phyloP scores from a whole-genome alignment of 2,329 filamentous ascomycete species.

The Penicillium sp. region DNA sequence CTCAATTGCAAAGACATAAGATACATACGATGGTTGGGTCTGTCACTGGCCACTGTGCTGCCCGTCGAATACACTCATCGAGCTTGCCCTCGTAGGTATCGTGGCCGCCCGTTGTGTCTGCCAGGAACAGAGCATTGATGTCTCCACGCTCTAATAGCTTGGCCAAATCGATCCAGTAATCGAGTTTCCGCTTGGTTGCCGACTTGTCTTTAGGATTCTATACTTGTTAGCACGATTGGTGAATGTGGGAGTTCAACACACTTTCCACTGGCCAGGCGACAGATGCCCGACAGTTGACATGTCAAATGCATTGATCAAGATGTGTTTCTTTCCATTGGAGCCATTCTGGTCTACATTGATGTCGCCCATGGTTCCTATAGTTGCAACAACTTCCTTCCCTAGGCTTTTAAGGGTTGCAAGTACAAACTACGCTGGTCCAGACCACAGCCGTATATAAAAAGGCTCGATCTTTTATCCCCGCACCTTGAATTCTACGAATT shows the following conservation, averaged over 20 bases:
- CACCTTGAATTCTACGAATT: background rate
- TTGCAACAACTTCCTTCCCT: background rate
- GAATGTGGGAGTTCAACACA: slow-evolving; percentile 21
- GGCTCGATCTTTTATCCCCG: background rate
- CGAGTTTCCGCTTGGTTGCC: slow-evolving; percentile 51
- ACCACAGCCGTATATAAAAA: background rate
- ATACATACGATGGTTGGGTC: slow-evolving; percentile 57
- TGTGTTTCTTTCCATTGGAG: slow-evolving; percentile 46
- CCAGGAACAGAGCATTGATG: slow-evolving; percentile 62
- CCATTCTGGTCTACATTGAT: slow-evolving; percentile 16
- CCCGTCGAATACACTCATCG: slow-evolving; percentile 57
- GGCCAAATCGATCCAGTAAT: slow-evolving; percentile 61
- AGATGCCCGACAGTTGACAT: slow-evolving; percentile 62
- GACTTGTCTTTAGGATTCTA: slow-evolving; percentile 59
- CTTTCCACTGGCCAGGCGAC: slow-evolving; percentile 64
- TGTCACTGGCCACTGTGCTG: slow-evolving; percentile 61
- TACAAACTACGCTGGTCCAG: background rate
- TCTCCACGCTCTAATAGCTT: slow-evolving; percentile 57
- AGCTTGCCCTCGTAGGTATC: slow-evolving; percentile 58
- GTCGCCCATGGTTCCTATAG: slow-evolving; percentile 12
- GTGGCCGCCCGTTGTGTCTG: slow-evolving; percentile 61
- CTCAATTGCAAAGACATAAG: background rate
- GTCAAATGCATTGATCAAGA: slow-evolving; percentile 61
- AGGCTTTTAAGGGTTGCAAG: background rate
- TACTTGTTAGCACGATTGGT: slow-evolving; percentile 2